Evolutionary conservation across 2,329 filamentous ascomycete species (phyloP).

Genomic region (Madurella mycetomatis): DNA sequence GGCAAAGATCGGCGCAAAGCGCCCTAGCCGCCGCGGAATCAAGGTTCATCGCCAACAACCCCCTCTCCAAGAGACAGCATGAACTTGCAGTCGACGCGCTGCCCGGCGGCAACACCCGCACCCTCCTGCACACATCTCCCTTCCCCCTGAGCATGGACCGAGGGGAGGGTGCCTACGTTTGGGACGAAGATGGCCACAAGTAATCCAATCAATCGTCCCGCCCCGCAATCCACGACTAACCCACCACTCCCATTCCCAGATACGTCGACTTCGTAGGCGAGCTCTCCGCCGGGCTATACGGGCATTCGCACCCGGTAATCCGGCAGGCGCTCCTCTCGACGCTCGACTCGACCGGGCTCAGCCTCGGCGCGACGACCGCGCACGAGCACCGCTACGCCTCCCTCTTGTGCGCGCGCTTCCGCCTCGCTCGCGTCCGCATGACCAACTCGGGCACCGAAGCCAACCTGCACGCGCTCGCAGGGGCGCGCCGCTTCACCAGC

Average conservation of each 20-base stretch:
- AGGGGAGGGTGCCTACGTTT: slow-evolving; percentile 28
- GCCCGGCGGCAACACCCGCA: slow-evolving; percentile 46
- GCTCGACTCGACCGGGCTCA: slow-evolving; percentile 46
- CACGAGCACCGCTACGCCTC: slow-evolving; percentile 50
- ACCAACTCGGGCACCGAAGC: slow-evolving; percentile 64
- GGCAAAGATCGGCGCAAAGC: slow-evolving; percentile 1
- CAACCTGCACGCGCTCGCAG: slow-evolving; percentile 55
- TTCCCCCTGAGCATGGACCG: slow-evolving; percentile 34
- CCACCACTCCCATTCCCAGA: slow-evolving; percentile 22
- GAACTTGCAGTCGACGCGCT: slow-evolving; percentile 34
- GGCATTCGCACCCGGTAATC: slow-evolving; percentile 58
- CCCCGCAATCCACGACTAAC: not conserved
- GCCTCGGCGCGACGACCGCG: slow-evolving; percentile 48
- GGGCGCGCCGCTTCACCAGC: slow-evolving; percentile 44
- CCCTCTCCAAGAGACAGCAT: slow-evolving; percentile 36
- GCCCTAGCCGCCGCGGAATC: slow-evolving; percentile 33
- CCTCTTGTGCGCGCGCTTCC: slow-evolving; percentile 51
- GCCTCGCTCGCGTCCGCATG: slow-evolving; percentile 54
- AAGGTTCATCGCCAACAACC: slow-evolving; percentile 36
- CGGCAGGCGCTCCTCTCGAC: slow-evolving; percentile 42
- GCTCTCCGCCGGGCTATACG: slow-evolving; percentile 61
- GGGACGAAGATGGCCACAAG: slow-evolving; percentile 31
- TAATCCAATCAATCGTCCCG: slow-evolving; percentile 14
- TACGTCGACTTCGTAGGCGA: slow-evolving; percentile 61
- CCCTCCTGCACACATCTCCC: slow-evolving; percentile 37